These are phyloP conservation scores for Tephrocybe rancida DNA, from an alignment of 768 basidiomycete genomes.

Conservation along the genomic window DNA sequence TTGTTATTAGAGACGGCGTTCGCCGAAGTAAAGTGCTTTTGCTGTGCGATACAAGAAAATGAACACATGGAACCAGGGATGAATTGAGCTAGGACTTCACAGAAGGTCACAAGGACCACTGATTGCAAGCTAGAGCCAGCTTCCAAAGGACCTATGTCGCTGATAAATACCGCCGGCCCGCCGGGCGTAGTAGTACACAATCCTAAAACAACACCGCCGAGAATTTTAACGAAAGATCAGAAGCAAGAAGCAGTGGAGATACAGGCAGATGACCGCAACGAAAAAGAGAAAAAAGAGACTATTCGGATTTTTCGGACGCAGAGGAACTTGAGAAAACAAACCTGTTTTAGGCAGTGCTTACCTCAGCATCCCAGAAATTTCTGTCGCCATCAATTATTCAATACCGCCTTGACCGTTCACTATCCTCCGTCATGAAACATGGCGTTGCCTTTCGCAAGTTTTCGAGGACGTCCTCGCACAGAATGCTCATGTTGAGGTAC, in stretches of 20 bases:
- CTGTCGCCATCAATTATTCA: too few species aligned
- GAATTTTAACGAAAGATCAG: too few species aligned
- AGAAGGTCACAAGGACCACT: not conserved
- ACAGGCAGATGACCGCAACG: too few species aligned
- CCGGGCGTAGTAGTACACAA: too few species aligned
- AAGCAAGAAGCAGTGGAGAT: too few species aligned
- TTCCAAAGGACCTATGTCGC: too few species aligned
- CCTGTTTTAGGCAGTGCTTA: too few species aligned
- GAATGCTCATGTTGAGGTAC: conserved; percentile 91
- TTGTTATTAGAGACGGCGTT: conserved; percentile 8
- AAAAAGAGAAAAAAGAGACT: not conserved
- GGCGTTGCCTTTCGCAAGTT: conserved; percentile 91
- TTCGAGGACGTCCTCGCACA: conserved; percentile 88
- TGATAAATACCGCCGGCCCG: not conserved
- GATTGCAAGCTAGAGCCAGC: too few species aligned
- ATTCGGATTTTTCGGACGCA: too few species aligned
- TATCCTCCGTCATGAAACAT: conserved; percentile 74
- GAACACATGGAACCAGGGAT: not conserved
- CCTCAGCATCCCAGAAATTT: conserved; percentile 15
- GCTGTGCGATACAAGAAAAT: conserved; percentile 14
- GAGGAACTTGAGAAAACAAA: too few species aligned
- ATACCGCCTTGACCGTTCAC: not conserved
- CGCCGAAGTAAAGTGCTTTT: conserved; percentile 9
- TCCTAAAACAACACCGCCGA: too few species aligned
- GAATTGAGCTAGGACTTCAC: not conserved